Evolutionary conservation across 2,329 filamentous ascomycete genomes (phyloP).

Genomic region (Metarhizium rileyi): DNA sequence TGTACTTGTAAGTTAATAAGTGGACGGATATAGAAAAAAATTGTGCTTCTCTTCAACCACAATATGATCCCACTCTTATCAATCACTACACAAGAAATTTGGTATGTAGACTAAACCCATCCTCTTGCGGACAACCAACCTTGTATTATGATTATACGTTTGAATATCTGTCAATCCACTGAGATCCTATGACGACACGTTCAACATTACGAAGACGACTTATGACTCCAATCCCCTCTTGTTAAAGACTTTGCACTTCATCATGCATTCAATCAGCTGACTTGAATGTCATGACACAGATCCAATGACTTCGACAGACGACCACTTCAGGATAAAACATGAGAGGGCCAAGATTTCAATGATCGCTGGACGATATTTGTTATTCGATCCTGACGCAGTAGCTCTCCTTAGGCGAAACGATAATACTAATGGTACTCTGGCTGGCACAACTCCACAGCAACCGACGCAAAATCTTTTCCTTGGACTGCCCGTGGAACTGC

Average conservation of each 20-base stretch:
- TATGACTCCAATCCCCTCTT: conserved; percentile 19
- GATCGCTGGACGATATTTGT: conserved; percentile 71
- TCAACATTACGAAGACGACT: conserved; percentile 36
- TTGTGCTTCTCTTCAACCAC: not conserved
- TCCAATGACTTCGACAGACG: not conserved
- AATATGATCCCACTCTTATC: not conserved
- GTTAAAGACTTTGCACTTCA: not conserved
- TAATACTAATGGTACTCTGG: conserved; percentile 76
- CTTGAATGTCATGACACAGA: not conserved
- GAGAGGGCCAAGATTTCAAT: conserved; percentile 66
- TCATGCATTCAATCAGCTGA: not conserved
- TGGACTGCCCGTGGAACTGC: conserved; percentile 78
- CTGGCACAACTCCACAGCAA: conserved; percentile 81
- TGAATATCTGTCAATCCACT: conserved; percentile 53
- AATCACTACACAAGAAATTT: not conserved
- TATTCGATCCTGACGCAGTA: conserved; percentile 79
- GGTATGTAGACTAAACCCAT: conserved; percentile 1
- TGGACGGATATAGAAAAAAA: too few relatives aligned
- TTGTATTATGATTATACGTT: conserved; percentile 36
- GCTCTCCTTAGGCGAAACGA: conserved; percentile 68
- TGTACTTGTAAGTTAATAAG: too few relatives aligned
- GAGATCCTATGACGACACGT: conserved; percentile 36
- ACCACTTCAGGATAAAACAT: not conserved
- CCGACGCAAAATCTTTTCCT: conserved; percentile 93
- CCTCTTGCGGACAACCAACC: not conserved